Evolutionary conservation across 345 rosid genomes (phyloP), one percentile per base, ranked within the genome.

Genomic region (Eucalyptus sp.): DNA sequence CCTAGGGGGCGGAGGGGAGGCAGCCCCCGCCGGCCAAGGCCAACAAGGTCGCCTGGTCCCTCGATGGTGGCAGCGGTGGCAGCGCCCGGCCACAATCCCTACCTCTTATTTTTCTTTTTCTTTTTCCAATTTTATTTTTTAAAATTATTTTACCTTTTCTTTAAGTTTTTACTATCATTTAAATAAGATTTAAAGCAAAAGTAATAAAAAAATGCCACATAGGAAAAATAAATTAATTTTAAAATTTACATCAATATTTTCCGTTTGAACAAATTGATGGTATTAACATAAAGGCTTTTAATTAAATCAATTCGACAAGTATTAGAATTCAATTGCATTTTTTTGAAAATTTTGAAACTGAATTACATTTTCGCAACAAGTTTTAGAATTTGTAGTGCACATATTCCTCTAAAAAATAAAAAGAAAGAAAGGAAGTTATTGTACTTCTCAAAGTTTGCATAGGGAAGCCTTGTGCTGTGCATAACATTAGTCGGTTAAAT

Each of bases 191-290:
- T 52, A 52, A 52, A 52, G 58, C 58, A 52, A 52, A 52, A 3
- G 25, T 7, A 52, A 52, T 18, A 20, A 18, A 52, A 33, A 18
- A 52, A 52, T 52, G 58, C 58, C 10, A 20, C 58, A 7, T 52
- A 20, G 25, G 10, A 52, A 52, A 52, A 52, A 52, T 52, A 20
- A 52, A 52, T 52, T 52, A 20, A 52, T 52, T 52, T 52, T 0
- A 52, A 52, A 20, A 20, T 0, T 52, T 0, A 20, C 1, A 52
- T 20, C 0, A 3, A 2, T 0, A 17, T 51, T 51, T 51, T 51
- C 0, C 0, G 0, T 1, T 52, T 20, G 2, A 52, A 52, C 1
- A 20, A 20, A 52, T 0, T 52, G 0, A 52, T 52, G 25, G 0
- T 52, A 52, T 52, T 52, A 52, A 52, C 0, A 4, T 0, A 18